Evolutionary conservation across 768 basidiomycete genomes (phyloP).

Genomic region (Boletellus ananiceps): DNA sequence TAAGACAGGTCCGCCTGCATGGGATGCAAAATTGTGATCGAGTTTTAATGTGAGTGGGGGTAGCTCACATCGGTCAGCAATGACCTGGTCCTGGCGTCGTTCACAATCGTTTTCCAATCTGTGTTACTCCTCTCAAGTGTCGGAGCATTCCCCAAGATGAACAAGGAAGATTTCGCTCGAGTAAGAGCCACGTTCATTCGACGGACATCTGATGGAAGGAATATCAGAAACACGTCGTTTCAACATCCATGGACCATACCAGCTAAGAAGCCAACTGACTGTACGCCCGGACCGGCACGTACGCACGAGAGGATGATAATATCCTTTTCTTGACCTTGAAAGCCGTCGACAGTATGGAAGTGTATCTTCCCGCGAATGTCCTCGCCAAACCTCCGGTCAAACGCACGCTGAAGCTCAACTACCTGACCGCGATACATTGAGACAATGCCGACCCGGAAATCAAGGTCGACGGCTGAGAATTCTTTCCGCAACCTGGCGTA

Average conservation of each 20-base stretch:
- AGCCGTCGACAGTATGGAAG: conserved; percentile 98
- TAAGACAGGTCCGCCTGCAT: conserved; percentile 33
- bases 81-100: conserved; percentile 65
- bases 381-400: conserved; percentile 66
- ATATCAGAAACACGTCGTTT: conserved; percentile 1
- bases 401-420: conserved; percentile 62
- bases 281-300: conserved; percentile 81
- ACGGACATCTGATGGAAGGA: conserved; percentile 50
- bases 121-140: conserved; percentile 85
- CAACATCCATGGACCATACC: conserved; percentile 39
- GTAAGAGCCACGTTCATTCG: conserved; percentile 99
- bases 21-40: background rate
- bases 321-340: conserved; percentile 98
- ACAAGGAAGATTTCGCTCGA: conserved; percentile 91
- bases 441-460: conserved; percentile 65
- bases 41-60: background rate
- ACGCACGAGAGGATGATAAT: conserved; percentile 98
- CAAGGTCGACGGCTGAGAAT: conserved; percentile 52
- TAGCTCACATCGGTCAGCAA: conserved; percentile 56
- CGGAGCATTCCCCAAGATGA: conserved; percentile 85
- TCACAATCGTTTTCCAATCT: conserved; percentile 73
- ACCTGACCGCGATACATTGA: conserved; percentile 96
- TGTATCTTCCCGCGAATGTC: conserved; percentile 70
- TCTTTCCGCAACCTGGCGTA: conserved; percentile 68
- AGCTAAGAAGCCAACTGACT: conserved; percentile 82